Evolutionary conservation across 495 filamentous ascomycete genomes (phyloP), one percentile per base, ranked within the genome.

Genomic region (Monascus purpureus): DNA sequence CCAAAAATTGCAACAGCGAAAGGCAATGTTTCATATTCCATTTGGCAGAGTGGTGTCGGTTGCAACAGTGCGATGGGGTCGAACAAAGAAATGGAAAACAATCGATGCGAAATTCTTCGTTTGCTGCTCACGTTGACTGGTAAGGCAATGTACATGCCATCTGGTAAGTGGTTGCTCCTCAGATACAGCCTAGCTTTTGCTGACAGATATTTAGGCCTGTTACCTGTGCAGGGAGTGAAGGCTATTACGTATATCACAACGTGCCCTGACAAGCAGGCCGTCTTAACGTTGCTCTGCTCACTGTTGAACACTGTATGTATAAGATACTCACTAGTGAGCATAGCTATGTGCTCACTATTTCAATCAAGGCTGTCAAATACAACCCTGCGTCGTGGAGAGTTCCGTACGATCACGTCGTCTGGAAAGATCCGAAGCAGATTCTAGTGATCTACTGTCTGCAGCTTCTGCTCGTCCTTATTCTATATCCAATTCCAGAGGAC

Each of bases 31-130:
- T 81, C 80, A 9, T 93, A 84, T 59, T 77, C 85, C 22, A 96
- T 99, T 43, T 99, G 90, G 90, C 85, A 95, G 54, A 95, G 80
- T 43, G 90, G 90, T 15, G 88, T 99, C 28, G 90, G 90, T 2
- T 96, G 88, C 57, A 93, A 93, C 50, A 82, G 80, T 5, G 68
- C 83, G 1, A 76, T 94, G 52, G 79, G 79, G 12, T 83, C 87
- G 13, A 93, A 70, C 24, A 94, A 82, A 53, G 82, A 94, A 38
- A 73, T 80, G 29, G 90, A 99, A 58, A 86, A 68, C 53, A 94
- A 94, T 52, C 74, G 90, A 17, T 82, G 79, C 42, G 90, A 99
- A 50, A 77, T 94, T 16, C 54, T 99, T 38, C 75, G 92, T 20
- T 55, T 96, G 41, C 64, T 99, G 23, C 65, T 99, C 36, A 86